Conservation (phyloP, 73 alveolate genomes). For the Urostyla sp. region DNA sequence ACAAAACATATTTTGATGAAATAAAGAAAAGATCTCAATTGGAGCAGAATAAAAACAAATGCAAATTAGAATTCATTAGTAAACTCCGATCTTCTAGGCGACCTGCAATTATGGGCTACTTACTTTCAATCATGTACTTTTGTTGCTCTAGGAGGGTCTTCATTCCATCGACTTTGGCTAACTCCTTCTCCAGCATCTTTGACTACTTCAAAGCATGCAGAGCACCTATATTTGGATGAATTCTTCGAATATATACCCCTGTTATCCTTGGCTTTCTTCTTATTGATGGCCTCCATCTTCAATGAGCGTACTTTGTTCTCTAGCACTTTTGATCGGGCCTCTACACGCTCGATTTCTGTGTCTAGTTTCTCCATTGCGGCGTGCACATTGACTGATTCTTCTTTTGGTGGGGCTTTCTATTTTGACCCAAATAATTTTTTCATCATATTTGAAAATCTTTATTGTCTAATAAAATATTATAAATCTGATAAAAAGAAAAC, state of each 20-base stretch:
- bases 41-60: too few relatives aligned
- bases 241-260: slow-evolving; percentile 20
- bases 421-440: slow-evolving; percentile 32
- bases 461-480: too few relatives aligned
- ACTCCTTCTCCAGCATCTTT: slow-evolving; percentile 49
- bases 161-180: slow-evolving; percentile 28
- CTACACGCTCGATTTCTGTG: slow-evolving; percentile 1
- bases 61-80: too few relatives aligned
- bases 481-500: too few relatives aligned
- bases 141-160: slow-evolving; percentile 30
- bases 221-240: slow-evolving; percentile 16
- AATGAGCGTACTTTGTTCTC: slow-evolving; percentile 7
- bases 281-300: slow-evolving; percentile 16
- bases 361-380: neutral
- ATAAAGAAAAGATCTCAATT: too few relatives aligned
- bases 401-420: slow-evolving; percentile 13
- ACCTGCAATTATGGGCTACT: too few relatives aligned
- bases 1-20: too few relatives aligned
- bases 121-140: slow-evolving; percentile 31
- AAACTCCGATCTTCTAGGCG: too few relatives aligned
- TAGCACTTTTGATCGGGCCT: slow-evolving; percentile 5
- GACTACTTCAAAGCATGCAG: slow-evolving; percentile 14
- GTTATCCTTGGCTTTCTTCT: slow-evolving; percentile 13
- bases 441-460: neutral
- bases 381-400: slow-evolving; percentile 7